phyloP scores from a whole-genome alignment of 1,284 basidiomycete species.

The Papiliotrema laurentii region DNA sequence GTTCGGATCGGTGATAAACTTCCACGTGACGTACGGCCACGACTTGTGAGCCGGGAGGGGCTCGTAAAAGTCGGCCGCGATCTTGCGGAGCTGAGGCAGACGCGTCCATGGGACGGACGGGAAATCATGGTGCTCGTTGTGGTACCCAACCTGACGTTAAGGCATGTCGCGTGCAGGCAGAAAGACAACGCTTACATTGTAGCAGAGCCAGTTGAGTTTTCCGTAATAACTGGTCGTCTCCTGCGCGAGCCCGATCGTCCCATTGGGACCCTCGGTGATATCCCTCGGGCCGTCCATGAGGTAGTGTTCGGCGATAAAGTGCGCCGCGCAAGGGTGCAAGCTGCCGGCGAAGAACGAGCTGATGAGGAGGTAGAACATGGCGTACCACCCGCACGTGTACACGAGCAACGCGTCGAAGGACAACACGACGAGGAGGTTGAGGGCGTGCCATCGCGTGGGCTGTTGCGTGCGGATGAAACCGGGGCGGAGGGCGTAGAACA shows the following conservation, averaged over 20 bases:
- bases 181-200: conserved; percentile 64
- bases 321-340: conserved; percentile 89
- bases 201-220: conserved; percentile 82
- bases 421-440: conserved; percentile 70
- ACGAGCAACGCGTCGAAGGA: conserved; percentile 68
- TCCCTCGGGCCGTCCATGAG: conserved; percentile 71
- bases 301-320: conserved; percentile 97
- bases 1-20: conserved; percentile 85
- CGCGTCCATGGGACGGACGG: conserved; percentile 93
- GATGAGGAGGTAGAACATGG: conserved; percentile 77
- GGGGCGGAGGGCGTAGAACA: conserved; percentile 95
- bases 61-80: conserved; percentile 93
- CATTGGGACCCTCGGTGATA: conserved; percentile 11
- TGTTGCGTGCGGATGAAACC: conserved; percentile 85
- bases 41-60: conserved; percentile 77
- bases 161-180: not conserved
- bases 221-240: conserved; percentile 99
- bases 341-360: conserved; percentile 93
- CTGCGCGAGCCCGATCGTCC: conserved; percentile 52
- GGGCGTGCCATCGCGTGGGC: conserved; percentile 75
- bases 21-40: conserved; percentile 91
- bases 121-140: conserved; percentile 99
- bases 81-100: conserved; percentile 71
- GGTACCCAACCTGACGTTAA: conserved; percentile 74
- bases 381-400: conserved; percentile 57